Base-by-base conservation (phyloP, 768 basidiomycete species). In the Leccinum rimulosum region DNA sequence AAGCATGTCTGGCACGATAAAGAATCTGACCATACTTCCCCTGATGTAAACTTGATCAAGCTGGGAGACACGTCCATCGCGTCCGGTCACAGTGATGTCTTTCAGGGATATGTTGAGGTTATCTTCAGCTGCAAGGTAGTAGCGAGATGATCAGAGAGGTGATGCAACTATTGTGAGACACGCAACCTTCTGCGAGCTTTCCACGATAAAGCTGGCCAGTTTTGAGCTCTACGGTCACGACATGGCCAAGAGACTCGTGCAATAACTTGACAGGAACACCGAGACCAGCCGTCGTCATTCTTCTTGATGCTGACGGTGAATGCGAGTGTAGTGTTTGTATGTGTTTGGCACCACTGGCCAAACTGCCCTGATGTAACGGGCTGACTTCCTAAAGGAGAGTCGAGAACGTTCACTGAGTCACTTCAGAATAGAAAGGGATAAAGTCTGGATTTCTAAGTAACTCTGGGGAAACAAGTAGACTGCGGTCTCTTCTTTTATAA, bases 1-100 rank as follows among this genome's bases (percentile, higher is more conserved):
- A 66, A 99, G 80, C 92, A 99, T 98, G 76, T 98, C 97, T 56
- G 97, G 97, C 22, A 99, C 97, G 74, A 98, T 98, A 78, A 98
- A 96, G 81, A 97, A 98, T 64, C 97, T 84, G 64, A 98, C 81
- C 92, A 98, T 97, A 73, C 94, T 95, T 59, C 97, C 97, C 67
- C 97, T 83, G 66, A 99, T 99, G 76, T 99, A 99, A 33, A 98
- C 96, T 75, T 98, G 96, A 78, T 98, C 97, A 53, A 99, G 82
- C 73, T 99, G 97, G 12, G 97, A 97, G 30, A 99, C 94, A 68
- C 97, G 93, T 27, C 97, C 97, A 81, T 99, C 97, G 55, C 97
- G 87, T 55, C 91, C 93, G 14, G 97, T 99, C 33, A 98, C 97
- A 31, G 97, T 98, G 69, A 98, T 97, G 64, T 98, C 94, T 74